Conservation (phyloP, 1,284 basidiomycete species). For the Xanthoconium separans region DNA sequence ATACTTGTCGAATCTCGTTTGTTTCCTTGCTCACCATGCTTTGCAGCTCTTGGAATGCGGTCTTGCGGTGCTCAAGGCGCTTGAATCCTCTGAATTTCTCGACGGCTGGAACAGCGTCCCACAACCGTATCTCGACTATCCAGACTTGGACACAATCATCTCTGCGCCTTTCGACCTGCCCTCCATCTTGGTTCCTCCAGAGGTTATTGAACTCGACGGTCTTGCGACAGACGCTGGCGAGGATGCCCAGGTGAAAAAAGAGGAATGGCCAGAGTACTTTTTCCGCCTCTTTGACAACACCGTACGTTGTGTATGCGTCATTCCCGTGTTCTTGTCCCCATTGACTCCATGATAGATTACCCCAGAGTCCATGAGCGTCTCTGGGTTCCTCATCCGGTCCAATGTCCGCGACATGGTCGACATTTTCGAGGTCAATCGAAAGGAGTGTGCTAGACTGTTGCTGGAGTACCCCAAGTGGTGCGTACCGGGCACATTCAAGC, state of each 20-base stretch:
- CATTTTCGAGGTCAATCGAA: slow-evolving; percentile 95
- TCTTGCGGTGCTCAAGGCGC: slow-evolving; percentile 51
- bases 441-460: slow-evolving; percentile 88
- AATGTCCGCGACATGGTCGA: slow-evolving; percentile 83
- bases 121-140: slow-evolving; percentile 60
- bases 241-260: slow-evolving; percentile 67
- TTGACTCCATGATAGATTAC: slow-evolving; percentile 54
- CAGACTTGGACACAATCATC: slow-evolving; percentile 43
- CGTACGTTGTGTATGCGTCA: slow-evolving; percentile 41
- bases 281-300: slow-evolving; percentile 78
- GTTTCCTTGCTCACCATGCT: not conserved
- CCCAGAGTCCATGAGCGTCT: slow-evolving; percentile 68
- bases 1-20: slow-evolving; percentile 1
- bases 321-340: not conserved
- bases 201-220: slow-evolving; percentile 76
- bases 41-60: slow-evolving; percentile 62
- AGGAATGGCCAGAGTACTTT: slow-evolving; percentile 76
- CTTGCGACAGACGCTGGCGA: slow-evolving; percentile 63
- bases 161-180: slow-evolving; percentile 68
- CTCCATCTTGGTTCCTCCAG: slow-evolving; percentile 82
- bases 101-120: slow-evolving; percentile 58
- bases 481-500: slow-evolving; percentile 80
- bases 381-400: slow-evolving; percentile 80
- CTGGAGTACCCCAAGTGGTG: slow-evolving; percentile 90
- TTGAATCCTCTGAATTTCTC: slow-evolving; percentile 57